Evolutionary conservation across 2,329 filamentous ascomycete species (phyloP).

Genomic region (Trichoderma sp.): DNA sequence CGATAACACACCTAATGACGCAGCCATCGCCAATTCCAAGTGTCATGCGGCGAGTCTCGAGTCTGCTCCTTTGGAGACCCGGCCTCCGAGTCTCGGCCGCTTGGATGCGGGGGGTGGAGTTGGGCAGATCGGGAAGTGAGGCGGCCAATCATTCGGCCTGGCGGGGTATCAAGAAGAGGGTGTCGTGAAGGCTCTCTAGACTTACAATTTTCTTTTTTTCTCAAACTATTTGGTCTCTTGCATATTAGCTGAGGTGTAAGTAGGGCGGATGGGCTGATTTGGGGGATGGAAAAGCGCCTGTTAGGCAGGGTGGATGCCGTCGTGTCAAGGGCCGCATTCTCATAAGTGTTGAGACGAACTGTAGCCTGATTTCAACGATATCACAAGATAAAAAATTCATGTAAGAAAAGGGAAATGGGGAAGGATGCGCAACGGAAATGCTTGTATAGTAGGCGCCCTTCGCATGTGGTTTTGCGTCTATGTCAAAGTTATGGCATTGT

Average conservation of each 20-base stretch:
- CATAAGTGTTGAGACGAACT: background rate
- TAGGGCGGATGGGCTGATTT: background rate
- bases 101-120: constrained; percentile 6
- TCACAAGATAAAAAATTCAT: background rate
- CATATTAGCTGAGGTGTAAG: background rate
- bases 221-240: background rate
- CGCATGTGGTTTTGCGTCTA: background rate
- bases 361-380: background rate
- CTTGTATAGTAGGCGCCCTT: background rate
- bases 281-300: background rate
- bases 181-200: background rate
- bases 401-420: background rate
- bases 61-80: background rate
- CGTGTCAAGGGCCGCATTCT: background rate
- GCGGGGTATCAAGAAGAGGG: background rate
- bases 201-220: background rate
- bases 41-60: background rate
- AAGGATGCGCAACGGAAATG: background rate
- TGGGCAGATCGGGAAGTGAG: background rate
- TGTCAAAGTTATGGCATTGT: background rate
- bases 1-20: background rate
- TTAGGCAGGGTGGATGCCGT: background rate
- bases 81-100: constrained; percentile 15
- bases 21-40: background rate
- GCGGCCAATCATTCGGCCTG: background rate